Percentiles rank a stretch among this genome's conserved stretches.
Conservation (phyloP, 2,329 filamentous ascomycete genomes). For the Fusarium nisikadoi region DNA sequence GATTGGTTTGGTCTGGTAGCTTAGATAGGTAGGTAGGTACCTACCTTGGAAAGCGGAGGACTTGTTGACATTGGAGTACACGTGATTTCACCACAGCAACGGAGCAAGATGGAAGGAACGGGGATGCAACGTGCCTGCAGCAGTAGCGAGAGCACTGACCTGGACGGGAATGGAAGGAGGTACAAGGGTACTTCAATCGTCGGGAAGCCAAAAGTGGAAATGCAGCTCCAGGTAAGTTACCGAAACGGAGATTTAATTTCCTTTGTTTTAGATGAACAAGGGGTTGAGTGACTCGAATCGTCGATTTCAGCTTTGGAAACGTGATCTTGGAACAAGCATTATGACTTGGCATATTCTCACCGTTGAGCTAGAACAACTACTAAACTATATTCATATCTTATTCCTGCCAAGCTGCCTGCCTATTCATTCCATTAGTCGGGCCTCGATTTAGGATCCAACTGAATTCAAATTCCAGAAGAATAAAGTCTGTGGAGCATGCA, state of each 20-base stretch:
- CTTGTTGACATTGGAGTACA: constrained; percentile 45
- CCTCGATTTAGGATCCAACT: not conserved
- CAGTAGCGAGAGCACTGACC: constrained; percentile 30
- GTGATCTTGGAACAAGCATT: not conserved
- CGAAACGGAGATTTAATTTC: constrained; percentile 32
- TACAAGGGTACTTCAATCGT: constrained; percentile 18
- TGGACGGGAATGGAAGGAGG: constrained; percentile 33
- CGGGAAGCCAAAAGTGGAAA: constrained; percentile 25
- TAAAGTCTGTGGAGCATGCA: not conserved
- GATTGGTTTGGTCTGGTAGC: not conserved
- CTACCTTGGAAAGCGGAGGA: not conserved
- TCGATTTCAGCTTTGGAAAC: constrained; percentile 5
- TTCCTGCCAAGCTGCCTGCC: not conserved
- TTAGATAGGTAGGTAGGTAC: not conserved
- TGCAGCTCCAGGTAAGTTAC: constrained; percentile 11
- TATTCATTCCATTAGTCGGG: not conserved
- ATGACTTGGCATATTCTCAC: not conserved
- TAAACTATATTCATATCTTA: not conserved
- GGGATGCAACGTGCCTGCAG: constrained; percentile 40
- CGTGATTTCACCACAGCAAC: constrained; percentile 52
- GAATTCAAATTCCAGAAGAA: not conserved
- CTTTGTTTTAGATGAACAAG: constrained; percentile 20
- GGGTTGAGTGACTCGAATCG: constrained; percentile 7
- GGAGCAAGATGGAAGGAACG: constrained; percentile 27
- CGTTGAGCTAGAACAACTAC: not conserved